Percentiles rank a stretch among this genome's conserved stretches.
Conservation (phyloP, 1,284 basidiomycete genomes). For the Testicularia cyperi region DNA sequence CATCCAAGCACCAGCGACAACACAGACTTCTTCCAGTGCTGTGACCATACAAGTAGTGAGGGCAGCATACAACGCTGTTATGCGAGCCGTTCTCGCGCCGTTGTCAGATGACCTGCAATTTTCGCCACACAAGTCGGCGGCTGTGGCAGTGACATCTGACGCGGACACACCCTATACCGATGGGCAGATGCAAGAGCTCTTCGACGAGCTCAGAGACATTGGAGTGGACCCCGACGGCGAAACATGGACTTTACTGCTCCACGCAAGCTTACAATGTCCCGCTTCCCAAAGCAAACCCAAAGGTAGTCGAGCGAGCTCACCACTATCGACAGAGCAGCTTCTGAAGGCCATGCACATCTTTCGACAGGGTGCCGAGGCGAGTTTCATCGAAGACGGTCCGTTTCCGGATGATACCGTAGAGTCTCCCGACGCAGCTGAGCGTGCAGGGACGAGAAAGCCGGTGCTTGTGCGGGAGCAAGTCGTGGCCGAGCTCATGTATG, state of each 20-base stretch:
- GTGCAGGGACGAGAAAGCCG: no score
- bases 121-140: no score
- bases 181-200: no score
- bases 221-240: constrained; percentile 17
- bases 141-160: no score
- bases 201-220: constrained; percentile 16
- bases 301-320: no score
- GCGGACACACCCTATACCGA: no score
- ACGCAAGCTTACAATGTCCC: constrained; percentile 5
- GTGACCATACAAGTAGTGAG: constrained; percentile 8
- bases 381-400: no score
- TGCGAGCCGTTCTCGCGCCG: constrained; percentile 3
- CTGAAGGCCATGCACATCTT: constrained; percentile 1
- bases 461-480: neutral
- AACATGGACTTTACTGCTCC: constrained; percentile 18
- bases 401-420: no score
- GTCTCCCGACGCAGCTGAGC: no score
- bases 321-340: neutral
- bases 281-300: no score
- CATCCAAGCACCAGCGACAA: neutral
- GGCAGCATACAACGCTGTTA: constrained; percentile 28
- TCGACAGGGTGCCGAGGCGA: no score
- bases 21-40: no score
- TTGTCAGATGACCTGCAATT: neutral
- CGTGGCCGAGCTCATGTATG: neutral